A percentile compares a stretch with the other conserved stretches of the same genome.
These are phyloP conservation scores for Phylloporus sp. DNA, from an alignment of 768 basidiomycete species.

Conservation along the genomic window DNA sequence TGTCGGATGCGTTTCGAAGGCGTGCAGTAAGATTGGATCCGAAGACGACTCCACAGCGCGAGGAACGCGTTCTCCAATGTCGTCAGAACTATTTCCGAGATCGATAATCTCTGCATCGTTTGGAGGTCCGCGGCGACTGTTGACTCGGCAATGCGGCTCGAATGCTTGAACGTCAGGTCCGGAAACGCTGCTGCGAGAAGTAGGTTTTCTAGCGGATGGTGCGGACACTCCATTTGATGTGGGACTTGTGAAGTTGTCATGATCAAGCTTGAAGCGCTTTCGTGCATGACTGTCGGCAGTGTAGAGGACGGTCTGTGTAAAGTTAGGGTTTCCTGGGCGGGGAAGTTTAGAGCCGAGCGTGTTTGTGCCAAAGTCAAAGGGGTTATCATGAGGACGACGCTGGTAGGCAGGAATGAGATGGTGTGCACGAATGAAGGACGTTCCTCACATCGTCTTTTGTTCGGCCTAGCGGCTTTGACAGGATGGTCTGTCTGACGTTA, in stretches of 20 bases:
- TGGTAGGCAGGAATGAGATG: constrained; percentile 8
- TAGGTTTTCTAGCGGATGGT: neutral
- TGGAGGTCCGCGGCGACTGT: neutral
- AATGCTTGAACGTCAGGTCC: constrained; percentile 25
- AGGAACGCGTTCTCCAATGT: constrained; percentile 21
- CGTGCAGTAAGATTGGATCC: constrained; percentile 23
- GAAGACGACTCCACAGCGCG: constrained; percentile 14
- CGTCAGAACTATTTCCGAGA: constrained; percentile 17
- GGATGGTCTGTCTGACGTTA: constrained; percentile 18
- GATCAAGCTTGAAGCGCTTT: constrained; percentile 26
- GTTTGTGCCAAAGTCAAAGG: constrained; percentile 3
- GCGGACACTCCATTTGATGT: constrained; percentile 4
- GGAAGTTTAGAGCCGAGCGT: neutral
- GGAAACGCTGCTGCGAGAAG: neutral
- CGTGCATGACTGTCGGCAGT: neutral
- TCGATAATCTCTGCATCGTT: constrained; percentile 21
- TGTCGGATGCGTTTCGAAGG: constrained; percentile 22
- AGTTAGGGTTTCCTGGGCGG: constrained; percentile 24
- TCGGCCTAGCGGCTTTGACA: constrained; percentile 14
- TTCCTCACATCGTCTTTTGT: constrained; percentile 5
- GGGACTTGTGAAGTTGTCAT: neutral
- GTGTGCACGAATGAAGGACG: neutral
- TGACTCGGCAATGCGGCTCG: neutral
- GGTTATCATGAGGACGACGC: constrained; percentile 16
- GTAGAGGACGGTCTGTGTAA: constrained; percentile 18